A percentile compares a stretch with the other conserved stretches of the same genome.
These are phyloP conservation scores for Fusarium sarcochroum DNA, from an alignment of 2,329 filamentous ascomycete species.

Conservation along the genomic window DNA sequence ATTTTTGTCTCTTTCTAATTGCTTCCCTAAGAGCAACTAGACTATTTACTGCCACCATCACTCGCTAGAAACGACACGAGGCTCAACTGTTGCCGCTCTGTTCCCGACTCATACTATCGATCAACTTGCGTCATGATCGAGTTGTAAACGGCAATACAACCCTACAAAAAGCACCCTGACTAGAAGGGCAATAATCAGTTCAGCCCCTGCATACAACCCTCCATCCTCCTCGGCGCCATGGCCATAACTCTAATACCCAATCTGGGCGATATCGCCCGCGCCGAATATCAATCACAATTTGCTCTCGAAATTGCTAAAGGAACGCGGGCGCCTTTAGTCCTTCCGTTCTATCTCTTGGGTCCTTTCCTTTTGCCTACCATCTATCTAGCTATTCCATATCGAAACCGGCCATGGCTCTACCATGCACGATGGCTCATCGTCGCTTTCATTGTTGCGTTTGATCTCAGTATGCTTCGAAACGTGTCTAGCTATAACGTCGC, in stretches of 20 bases:
- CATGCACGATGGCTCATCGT: constrained; percentile 64
- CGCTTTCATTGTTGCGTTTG: constrained; percentile 59
- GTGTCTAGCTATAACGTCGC: constrained; percentile 67
- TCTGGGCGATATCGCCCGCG: constrained; percentile 49
- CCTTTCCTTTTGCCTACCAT: constrained; percentile 64
- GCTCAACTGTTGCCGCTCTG: constrained; percentile 3
- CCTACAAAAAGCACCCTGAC: constrained; percentile 11
- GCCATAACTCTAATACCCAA: constrained; percentile 14
- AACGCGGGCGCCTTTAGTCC: constrained; percentile 61
- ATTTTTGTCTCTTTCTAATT: neutral
- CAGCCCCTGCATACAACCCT: constrained; percentile 4
- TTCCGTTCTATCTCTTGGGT: constrained; percentile 66
- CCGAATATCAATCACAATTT: constrained; percentile 57
- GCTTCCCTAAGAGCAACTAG: neutral
- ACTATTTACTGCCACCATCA: neutral
- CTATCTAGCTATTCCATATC: constrained; percentile 71
- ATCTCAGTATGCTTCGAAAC: constrained; percentile 58
- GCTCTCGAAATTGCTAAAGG: constrained; percentile 55
- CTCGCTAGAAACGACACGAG: neutral
- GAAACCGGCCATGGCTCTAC: constrained; percentile 64
- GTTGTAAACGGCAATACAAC: constrained; percentile 22
- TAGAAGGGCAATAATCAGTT: neutral
- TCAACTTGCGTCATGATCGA: constrained; percentile 32
- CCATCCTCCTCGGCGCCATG: constrained; percentile 19
- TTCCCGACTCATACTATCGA: constrained; percentile 8